Evolutionary conservation across 228 moss, liverwort and hornwort species (phyloP).

Genomic region (Sphagnum fallax): DNA sequence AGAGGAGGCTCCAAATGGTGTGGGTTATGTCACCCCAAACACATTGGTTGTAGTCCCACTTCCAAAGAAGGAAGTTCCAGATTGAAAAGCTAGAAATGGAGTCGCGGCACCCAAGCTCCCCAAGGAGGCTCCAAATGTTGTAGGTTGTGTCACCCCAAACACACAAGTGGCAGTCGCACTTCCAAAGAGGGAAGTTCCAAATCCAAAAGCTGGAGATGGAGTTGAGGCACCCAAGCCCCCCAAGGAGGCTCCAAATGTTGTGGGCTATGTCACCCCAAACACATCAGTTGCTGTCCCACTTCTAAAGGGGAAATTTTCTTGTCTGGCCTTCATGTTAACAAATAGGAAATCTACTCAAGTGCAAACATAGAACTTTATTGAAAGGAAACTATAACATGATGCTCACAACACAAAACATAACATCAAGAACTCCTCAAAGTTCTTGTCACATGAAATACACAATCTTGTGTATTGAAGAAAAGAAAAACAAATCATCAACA

Average conservation of each 20-base stretch:
- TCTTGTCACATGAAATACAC: too few relatives aligned
- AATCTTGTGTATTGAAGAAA: too few relatives aligned
- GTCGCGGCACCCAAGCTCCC: constrained; percentile 44
- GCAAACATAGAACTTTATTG: too few relatives aligned
- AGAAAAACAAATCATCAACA: too few relatives aligned
- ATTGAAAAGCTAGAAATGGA: constrained; percentile 6
- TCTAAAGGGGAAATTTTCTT: constrained; percentile 57
- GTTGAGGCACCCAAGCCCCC: constrained; percentile 70
- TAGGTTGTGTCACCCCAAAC: constrained; percentile 44
- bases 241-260: constrained; percentile 55
- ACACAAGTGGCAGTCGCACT: constrained; percentile 57
- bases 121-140: constrained; percentile 41
- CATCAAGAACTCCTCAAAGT: too few relatives aligned
- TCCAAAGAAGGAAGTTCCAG: constrained; percentile 44
- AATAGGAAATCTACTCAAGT: too few relatives aligned
- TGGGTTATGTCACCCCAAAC: constrained; percentile 41
- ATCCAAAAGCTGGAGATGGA: constrained; percentile 50
- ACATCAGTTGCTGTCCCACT: constrained; percentile 89
- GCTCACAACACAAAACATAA: too few relatives aligned
- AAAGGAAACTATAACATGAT: too few relatives aligned
- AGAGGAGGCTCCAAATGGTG: constrained; percentile 41
- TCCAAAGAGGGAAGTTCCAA: constrained; percentile 42
- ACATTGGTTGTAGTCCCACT: constrained; percentile 57
- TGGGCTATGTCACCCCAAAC: constrained; percentile 66
- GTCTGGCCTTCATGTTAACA: too few relatives aligned